Percentiles rank a stretch among this genome's conserved stretches.
Conservation (phyloP, 345 rosid species). For the Populus alba region DNA sequence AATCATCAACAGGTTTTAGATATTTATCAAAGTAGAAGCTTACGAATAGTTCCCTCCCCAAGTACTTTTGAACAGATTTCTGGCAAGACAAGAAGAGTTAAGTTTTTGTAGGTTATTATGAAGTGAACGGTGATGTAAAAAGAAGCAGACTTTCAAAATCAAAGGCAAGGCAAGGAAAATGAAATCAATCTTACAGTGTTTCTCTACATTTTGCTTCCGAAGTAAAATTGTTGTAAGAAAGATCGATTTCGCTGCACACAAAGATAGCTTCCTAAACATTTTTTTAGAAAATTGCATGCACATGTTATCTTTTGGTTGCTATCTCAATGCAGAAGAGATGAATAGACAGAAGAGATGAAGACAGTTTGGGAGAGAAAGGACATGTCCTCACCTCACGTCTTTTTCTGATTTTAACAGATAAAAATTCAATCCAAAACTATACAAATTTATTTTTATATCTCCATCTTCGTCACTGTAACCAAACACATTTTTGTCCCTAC, state of each 20-base stretch:
- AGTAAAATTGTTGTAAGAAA: slow-evolving; percentile 19
- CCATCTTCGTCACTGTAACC: too few relatives aligned
- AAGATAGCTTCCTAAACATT: background rate
- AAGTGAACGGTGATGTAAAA: too few relatives aligned
- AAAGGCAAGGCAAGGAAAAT: background rate
- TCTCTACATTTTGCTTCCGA: background rate
- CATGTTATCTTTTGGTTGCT: too few relatives aligned
- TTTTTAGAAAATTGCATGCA: background rate
- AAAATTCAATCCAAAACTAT: too few relatives aligned
- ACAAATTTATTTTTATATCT: too few relatives aligned
- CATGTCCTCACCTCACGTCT: too few relatives aligned
- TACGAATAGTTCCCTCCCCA: background rate
- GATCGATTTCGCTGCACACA: slow-evolving; percentile 13
- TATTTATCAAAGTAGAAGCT: background rate
- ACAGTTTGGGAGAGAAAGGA: too few relatives aligned
- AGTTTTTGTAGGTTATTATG: background rate
- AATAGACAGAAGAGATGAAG: too few relatives aligned
- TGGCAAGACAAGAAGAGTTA: background rate
- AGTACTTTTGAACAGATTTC: slow-evolving; percentile 8
- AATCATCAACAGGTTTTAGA: too few relatives aligned
- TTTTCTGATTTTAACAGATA: too few relatives aligned
- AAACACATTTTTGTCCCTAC: too few relatives aligned
- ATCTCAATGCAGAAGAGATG: too few relatives aligned
- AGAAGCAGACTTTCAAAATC: background rate
- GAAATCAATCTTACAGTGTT: background rate